Base-by-base conservation (phyloP, 768 basidiomycete species). In the Amanita phalloides region DNA sequence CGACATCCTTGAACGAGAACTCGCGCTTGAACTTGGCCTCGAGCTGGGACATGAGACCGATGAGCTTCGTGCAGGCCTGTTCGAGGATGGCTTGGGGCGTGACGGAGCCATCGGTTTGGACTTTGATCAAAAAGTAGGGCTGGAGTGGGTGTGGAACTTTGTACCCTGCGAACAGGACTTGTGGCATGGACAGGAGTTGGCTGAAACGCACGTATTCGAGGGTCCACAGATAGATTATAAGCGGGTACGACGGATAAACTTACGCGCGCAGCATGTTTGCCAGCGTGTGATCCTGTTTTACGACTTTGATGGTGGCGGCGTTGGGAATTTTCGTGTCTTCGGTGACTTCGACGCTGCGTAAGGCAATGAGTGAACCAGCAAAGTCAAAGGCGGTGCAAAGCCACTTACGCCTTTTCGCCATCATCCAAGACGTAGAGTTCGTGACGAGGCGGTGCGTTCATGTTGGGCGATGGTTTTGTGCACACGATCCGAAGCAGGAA, bases 311-410 rank as follows among this genome's bases (percentile, higher is more conserved):
- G 0, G 94, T 95, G 14, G 95, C 95, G 1, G 96, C 93, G 61
- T 97, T 96, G 0, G 94, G 94, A 55, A 98, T 91, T 71, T 96
- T 97, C 41, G 91, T 94, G 69, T 99, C 96, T 68, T 98, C 94
- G 0, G 78, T 81, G 41, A 98, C 75, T 60, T 92, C 89, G 51
- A 98, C 82, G 42, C 94, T 97, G 62, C 21, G 26, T 26, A 33
- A 5, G 17, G 13, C 25, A 33, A 50, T n/a, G 49, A 33, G 48
- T 45, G 35, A 49, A 50, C 53, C 47, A 41, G 41, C 53, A 56
- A 55, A 48, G 47, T 57, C 10, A 11, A 9, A 32, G 10, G 32
- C 32, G 32, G 32, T 51, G 45, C 36, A 43, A 21, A 49, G 45
- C n/a, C 49, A 84, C 92, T 74, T 74, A 97, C 94, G 82, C 72